These are phyloP conservation scores for Ogataea wickerhamii DNA, from an alignment of 805 yeast species.

Conservation along the genomic window DNA sequence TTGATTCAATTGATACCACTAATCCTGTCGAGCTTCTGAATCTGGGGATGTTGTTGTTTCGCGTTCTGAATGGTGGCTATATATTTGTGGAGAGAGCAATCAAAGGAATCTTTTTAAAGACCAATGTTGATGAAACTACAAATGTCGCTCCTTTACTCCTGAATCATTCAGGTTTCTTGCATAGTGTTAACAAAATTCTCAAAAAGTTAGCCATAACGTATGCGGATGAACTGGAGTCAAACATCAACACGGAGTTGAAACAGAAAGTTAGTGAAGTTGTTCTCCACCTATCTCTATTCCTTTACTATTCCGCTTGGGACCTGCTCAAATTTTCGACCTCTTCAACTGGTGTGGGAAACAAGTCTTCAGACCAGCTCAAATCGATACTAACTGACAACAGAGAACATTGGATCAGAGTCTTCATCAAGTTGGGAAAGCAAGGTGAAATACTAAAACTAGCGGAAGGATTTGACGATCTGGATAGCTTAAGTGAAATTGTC, in stretches of 20 bases:
- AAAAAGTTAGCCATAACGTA: conserved; percentile 10
- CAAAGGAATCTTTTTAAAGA: conserved; percentile 9
- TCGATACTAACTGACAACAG: conserved; percentile 21
- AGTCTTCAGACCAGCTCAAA: neutral
- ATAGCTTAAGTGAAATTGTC: conserved; percentile 54
- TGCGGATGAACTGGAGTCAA: conserved; percentile 15
- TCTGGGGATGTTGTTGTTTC: conserved; percentile 11
- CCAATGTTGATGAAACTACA: conserved; percentile 3
- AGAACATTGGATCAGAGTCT: conserved; percentile 54
- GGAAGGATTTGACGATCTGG: conserved; percentile 62
- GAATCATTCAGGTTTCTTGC: conserved; percentile 13
- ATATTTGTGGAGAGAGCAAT: conserved; percentile 17
- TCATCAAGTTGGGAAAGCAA: conserved; percentile 48
- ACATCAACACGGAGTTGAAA: conserved; percentile 11
- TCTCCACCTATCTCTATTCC: conserved; percentile 20
- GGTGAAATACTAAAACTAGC: conserved; percentile 58
- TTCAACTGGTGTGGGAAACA: neutral
- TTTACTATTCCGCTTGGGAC: conserved; percentile 24
- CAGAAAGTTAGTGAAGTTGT: conserved; percentile 15
- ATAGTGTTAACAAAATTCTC: conserved; percentile 19
- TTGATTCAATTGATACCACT: conserved; percentile 2
- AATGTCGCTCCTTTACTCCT: conserved; percentile 18
- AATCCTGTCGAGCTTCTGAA: conserved; percentile 11
- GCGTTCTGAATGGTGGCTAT: conserved; percentile 15
- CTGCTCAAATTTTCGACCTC: conserved; percentile 5